These are phyloP conservation scores for Trichothecium roseum DNA, from an alignment of 2,329 filamentous ascomycete genomes.

Conservation along the genomic window DNA sequence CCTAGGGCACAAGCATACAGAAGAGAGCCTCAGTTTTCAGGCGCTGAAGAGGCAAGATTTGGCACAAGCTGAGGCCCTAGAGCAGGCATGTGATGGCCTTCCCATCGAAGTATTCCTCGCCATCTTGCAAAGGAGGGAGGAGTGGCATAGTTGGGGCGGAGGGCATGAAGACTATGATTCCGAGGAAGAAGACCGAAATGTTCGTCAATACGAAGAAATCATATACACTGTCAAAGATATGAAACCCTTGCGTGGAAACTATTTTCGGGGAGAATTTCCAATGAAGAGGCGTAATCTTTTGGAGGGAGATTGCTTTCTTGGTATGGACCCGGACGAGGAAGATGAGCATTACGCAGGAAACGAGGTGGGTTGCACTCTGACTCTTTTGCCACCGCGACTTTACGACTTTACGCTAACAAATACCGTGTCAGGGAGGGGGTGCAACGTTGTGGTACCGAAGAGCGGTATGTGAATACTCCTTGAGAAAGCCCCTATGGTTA, in stretches of 20 bases:
- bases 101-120: constrained; percentile 21
- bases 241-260: constrained; percentile 13
- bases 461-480: too few relatives aligned
- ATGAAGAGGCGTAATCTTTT: too few relatives aligned
- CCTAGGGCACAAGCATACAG: constrained; percentile 22
- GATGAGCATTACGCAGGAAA: too few relatives aligned
- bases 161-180: constrained; percentile 4
- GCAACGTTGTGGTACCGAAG: too few relatives aligned
- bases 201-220: constrained; percentile 9
- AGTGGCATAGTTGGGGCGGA: background rate
- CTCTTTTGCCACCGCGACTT: too few relatives aligned
- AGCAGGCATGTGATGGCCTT: constrained; percentile 11
- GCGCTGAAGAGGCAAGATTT: constrained; percentile 17
- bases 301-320: too few relatives aligned
- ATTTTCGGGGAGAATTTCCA: too few relatives aligned
- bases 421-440: too few relatives aligned
- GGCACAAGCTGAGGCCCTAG: constrained; percentile 13
- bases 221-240: constrained; percentile 6
- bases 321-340: too few relatives aligned
- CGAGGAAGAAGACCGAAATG: constrained; percentile 5
- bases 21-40: constrained; percentile 17
- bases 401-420: too few relatives aligned
- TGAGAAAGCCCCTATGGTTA: too few relatives aligned
- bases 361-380: too few relatives aligned
- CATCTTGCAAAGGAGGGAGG: constrained; percentile 15